Base-by-base conservation (phyloP, 2,329 filamentous ascomycete genomes). In the Penicillium sp. region DNA sequence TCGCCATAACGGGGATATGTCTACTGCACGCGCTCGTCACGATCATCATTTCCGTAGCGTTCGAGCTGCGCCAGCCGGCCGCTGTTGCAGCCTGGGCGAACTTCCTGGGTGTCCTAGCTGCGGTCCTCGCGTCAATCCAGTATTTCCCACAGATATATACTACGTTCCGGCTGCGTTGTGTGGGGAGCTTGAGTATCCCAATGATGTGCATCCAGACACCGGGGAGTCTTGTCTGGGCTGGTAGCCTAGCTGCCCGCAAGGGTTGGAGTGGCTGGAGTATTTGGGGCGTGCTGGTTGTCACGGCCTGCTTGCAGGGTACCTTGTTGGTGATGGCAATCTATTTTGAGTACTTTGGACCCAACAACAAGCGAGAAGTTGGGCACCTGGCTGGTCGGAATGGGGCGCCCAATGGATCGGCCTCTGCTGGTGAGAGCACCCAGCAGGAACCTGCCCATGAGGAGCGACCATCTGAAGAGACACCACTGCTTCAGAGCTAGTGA, bases 181-280 rank as follows among this genome's bases (percentile, higher is more conserved):
- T 96, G 2, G 92, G 92, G 53, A 96, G 92, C 72, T 78, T 99
- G 66, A 96, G 91, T 68, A 94, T 99, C 55, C 88, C 91, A 5
- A 97, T 97, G 89, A 97, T 99, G 92, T 89, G 89, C 71, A 96
- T 99, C 34, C 94, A 99, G 74, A 97, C 93, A 0, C 94, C 94
- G 0, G 94, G 94, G 0, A 92, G 91, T 57, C 87, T 96, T 64
- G 78, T 99, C 7, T 97, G 96, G 76, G 92, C 93, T 0, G 87
- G 83, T 13, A 97, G 92, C 71, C 77, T 99, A 42, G 91, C 88
- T 49, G 85, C 84, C 8, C 84, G 94, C 44, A 81, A 97, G 20
- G 94, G 94, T 0, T 81, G 81, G 67, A 85, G 83, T 34, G 93
- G 93, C 0, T 99, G 94, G 94, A 97, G 92, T 74, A 91, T 92